phyloP scores from a whole-genome alignment of 305 asterid genomes.

The Vinca major region DNA sequence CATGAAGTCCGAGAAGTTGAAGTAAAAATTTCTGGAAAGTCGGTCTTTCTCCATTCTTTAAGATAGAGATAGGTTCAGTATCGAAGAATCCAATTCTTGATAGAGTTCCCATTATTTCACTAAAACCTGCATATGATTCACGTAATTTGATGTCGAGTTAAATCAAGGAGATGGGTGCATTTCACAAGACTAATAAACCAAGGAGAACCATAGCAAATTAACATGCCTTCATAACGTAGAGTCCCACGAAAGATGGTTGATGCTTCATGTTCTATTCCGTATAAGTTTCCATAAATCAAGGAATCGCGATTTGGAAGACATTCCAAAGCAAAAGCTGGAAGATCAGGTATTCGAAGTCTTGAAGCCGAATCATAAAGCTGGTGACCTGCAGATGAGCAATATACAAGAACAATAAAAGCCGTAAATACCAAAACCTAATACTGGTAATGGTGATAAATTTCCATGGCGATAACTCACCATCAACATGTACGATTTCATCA shows the following conservation, averaged over 20 bases:
- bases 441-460: constrained; percentile 8
- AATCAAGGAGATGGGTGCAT: background rate
- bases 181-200: background rate
- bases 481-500: constrained; percentile 61
- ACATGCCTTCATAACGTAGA: constrained; percentile 82
- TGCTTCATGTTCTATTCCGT: constrained; percentile 81
- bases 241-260: constrained; percentile 85
- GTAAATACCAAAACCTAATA: background rate
- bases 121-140: constrained; percentile 49
- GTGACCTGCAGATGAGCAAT: constrained; percentile 43
- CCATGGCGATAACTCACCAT: constrained; percentile 53
- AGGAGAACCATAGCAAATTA: background rate
- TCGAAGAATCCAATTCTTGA: constrained; percentile 71
- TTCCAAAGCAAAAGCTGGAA: constrained; percentile 92
- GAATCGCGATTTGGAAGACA: constrained; percentile 92
- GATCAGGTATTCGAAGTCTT: constrained; percentile 55
- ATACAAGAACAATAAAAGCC: background rate
- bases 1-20: constrained; percentile 32
- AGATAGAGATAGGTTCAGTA: constrained; percentile 34
- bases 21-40: constrained; percentile 36
- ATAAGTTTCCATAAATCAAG: constrained; percentile 71
- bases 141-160: background rate
- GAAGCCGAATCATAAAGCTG: constrained; percentile 77
- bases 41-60: constrained; percentile 40
- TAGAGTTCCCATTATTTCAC: constrained; percentile 77